A percentile compares a stretch with the other conserved stretches of the same genome.
Conservation (phyloP, 2,329 filamentous ascomycete species). For the Grosmannia huntii region DNA sequence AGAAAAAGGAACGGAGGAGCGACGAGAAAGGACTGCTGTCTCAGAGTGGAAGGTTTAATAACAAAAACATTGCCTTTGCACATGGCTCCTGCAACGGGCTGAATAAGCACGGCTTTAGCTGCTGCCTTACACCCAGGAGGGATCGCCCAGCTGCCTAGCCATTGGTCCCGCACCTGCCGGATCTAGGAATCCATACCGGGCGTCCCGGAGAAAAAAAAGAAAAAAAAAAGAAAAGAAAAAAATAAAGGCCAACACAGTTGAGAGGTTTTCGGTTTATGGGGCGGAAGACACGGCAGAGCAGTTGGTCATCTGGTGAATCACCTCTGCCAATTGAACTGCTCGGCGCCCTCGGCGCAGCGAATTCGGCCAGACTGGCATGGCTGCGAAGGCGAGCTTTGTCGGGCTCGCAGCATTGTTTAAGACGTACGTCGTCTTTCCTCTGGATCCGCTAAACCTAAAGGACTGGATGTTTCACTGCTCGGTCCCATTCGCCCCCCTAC, state of each 20-base stretch:
- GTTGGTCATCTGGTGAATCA: background rate
- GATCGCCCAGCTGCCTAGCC: background rate
- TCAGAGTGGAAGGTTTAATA: background rate
- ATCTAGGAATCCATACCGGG: background rate
- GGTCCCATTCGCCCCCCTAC: background rate
- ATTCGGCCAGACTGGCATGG: background rate
- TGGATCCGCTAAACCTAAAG: background rate
- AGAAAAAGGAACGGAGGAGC: background rate
- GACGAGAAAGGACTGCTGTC: background rate
- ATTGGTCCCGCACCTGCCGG: background rate
- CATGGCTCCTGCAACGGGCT: background rate
- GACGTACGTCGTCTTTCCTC: background rate
- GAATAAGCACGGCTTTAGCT: background rate
- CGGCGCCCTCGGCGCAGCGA: background rate
- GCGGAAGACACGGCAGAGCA: background rate
- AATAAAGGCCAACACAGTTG: background rate
- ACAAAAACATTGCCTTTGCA: background rate
- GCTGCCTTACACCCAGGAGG: background rate
- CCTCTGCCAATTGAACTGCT: background rate
- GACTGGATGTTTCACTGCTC: background rate
- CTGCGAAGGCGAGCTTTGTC: background rate
- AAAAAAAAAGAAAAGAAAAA: background rate
- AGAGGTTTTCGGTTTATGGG: too few species aligned
- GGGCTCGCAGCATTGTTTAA: background rate
- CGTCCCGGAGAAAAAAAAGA: background rate